These are phyloP conservation scores for Talaromyces stipitatus DNA, from an alignment of 495 filamentous ascomycete genomes.

Conservation along the genomic window DNA sequence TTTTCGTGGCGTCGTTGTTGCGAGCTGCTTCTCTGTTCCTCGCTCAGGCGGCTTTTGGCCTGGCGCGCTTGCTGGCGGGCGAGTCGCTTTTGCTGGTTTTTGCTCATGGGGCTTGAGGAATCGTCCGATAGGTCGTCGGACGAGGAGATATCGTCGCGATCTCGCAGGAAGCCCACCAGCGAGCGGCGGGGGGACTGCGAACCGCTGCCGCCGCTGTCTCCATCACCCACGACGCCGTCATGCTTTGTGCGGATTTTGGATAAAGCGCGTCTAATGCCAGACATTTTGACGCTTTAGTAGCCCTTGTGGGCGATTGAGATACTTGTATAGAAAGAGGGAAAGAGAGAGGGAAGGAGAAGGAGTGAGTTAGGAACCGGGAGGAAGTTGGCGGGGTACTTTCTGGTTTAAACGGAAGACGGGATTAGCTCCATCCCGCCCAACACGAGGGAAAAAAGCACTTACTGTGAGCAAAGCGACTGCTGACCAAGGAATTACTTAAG, in stretches of 20 bases:
- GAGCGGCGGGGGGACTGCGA: conserved; percentile 31
- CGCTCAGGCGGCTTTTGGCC: conserved; percentile 38
- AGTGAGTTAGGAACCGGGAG: not conserved
- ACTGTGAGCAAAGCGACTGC: too few species aligned
- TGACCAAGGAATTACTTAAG: too few species aligned
- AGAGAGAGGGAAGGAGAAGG: not conserved
- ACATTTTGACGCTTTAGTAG: conserved; percentile 27
- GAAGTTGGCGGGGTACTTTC: not conserved
- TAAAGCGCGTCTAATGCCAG: conserved; percentile 34
- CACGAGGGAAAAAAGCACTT: too few species aligned
- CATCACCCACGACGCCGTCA: conserved; percentile 15
- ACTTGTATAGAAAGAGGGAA: not conserved
- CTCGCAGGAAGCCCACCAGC: conserved; percentile 31
- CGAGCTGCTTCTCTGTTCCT: conserved; percentile 46
- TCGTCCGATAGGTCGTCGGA: conserved; percentile 44
- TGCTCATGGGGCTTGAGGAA: conserved; percentile 32
- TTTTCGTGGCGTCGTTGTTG: conserved; percentile 33
- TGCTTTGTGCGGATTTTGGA: conserved; percentile 29
- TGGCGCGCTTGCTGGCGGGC: conserved; percentile 35
- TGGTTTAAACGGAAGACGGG: too few species aligned
- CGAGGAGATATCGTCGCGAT: conserved; percentile 33
- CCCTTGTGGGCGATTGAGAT: not conserved
- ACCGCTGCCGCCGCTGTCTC: conserved; percentile 9
- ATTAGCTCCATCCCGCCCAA: not conserved
- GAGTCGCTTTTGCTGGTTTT: conserved; percentile 47